phyloP scores from a whole-genome alignment of 1,139 yeast genomes.

The Suhomyces anneliseae region DNA sequence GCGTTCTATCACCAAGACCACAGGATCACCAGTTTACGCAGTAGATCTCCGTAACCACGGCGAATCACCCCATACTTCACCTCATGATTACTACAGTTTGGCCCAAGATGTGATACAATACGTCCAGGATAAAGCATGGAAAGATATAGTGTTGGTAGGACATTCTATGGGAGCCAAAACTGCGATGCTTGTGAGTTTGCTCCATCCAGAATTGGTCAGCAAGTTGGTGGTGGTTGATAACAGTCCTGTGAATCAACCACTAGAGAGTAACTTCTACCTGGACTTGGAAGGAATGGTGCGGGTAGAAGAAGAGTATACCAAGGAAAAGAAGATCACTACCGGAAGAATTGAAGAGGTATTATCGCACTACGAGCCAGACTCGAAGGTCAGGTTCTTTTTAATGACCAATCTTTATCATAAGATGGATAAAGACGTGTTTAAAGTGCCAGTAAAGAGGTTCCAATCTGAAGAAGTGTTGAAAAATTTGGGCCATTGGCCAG shows the following conservation, averaged over 20 bases:
- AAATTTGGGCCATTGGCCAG: conserved; percentile 48
- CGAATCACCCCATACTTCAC: conserved; percentile 40
- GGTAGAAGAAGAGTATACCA: conserved; percentile 21
- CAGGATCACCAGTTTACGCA: conserved; percentile 36
- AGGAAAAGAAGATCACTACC: neutral
- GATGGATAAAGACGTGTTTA: conserved; percentile 24
- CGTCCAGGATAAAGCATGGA: conserved; percentile 25
- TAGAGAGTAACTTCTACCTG: conserved; percentile 25
- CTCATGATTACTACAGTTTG: conserved; percentile 44
- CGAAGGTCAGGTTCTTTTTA: conserved; percentile 28
- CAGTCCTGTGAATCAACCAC: conserved; percentile 35
- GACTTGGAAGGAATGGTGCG: conserved; percentile 37
- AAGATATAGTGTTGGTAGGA: conserved; percentile 38
- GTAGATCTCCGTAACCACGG: conserved; percentile 60
- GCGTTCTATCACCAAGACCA: conserved; percentile 28
- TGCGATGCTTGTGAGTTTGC: conserved; percentile 46
- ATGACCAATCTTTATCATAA: conserved; percentile 27
- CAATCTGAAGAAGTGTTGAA: conserved; percentile 26
- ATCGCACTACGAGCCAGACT: conserved; percentile 23
- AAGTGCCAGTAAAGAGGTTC: conserved; percentile 27
- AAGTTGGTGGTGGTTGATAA: conserved; percentile 50
- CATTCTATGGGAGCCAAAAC: conserved; percentile 59
- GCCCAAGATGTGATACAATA: conserved; percentile 43
- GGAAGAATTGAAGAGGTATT: conserved; percentile 20
- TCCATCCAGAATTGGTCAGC: conserved; percentile 37